phyloP scores from a whole-genome alignment of 805 yeast species.

The Cyberlindnera bimundalis region DNA sequence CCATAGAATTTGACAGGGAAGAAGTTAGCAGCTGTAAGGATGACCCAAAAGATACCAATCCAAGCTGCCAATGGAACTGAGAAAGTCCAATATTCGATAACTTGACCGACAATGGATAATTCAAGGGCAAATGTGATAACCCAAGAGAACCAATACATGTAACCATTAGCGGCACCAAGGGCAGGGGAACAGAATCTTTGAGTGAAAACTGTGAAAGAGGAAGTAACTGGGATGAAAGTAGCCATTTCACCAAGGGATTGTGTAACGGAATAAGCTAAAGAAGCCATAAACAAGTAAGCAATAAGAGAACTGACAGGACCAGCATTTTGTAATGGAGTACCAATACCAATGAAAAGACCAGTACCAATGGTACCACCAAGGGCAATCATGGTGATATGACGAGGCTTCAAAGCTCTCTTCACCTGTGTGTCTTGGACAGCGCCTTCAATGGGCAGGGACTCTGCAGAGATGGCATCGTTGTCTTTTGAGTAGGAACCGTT shows the following conservation, averaged over 20 bases:
- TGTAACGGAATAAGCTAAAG: conserved; percentile 61
- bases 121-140: conserved; percentile 74
- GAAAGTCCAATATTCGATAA: conserved; percentile 60
- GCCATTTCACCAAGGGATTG: conserved; percentile 82
- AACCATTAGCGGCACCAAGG: conserved; percentile 68
- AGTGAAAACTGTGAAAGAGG: conserved; percentile 68
- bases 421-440: conserved; percentile 40
- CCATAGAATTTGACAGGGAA: conserved; percentile 71
- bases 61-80: conserved; percentile 71
- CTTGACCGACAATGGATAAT: conserved; percentile 66
- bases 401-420: conserved; percentile 55
- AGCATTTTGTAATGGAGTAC: conserved; percentile 49
- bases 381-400: conserved; percentile 75
- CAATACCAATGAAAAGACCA: conserved; percentile 67
- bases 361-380: conserved; percentile 81
- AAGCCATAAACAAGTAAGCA: conserved; percentile 62
- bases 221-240: conserved; percentile 64
- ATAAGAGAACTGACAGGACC: conserved; percentile 71
- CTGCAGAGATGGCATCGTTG: conserved; percentile 1
- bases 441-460: conserved; percentile 16
- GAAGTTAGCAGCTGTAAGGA: conserved; percentile 51
- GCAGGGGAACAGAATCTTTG: conserved; percentile 68
- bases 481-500: not conserved
- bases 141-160: conserved; percentile 78
- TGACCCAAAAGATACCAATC: conserved; percentile 63